Conservation (phyloP, 192 early-diverging fungal genomes). For the Anaeromyces robustus region DNA sequence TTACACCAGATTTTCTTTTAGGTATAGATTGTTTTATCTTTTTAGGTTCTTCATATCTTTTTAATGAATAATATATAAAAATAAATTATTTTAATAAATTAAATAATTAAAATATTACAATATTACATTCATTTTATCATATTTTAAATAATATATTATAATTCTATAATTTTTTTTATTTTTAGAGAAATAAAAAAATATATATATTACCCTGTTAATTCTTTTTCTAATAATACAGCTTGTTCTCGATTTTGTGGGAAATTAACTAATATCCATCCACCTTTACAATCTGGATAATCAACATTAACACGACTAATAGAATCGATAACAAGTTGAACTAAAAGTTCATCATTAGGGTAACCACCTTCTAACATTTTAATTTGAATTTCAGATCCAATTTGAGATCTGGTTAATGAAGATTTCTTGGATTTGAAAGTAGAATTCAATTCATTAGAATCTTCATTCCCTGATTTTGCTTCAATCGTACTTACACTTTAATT, state of each 20-base stretch:
- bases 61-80: no score
- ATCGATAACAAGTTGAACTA: conserved; percentile 33
- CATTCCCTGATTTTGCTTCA: conserved; percentile 2
- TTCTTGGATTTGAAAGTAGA: neutral
- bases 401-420: conserved; percentile 3
- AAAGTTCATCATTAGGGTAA: conserved; percentile 21
- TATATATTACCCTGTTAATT: conserved; percentile 28
- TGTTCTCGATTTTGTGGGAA: conserved; percentile 33
- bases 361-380: conserved; percentile 23
- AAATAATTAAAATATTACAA: no score
- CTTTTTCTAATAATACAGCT: conserved; percentile 35
- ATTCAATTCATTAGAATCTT: neutral
- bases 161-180: no score
- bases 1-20: conserved; percentile 21
- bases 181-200: no score
- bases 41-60: conserved; percentile 44
- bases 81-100: no score
- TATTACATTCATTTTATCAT: no score
- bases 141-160: no score
- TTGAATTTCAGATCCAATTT: conserved; percentile 29
- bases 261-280: conserved; percentile 32
- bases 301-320: conserved; percentile 15
- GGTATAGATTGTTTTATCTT: conserved; percentile 34
- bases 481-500: conserved; percentile 1
- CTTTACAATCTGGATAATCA: neutral